Base-by-base conservation (phyloP, 1,284 basidiomycete species). In the Coniferiporia weirii region DNA sequence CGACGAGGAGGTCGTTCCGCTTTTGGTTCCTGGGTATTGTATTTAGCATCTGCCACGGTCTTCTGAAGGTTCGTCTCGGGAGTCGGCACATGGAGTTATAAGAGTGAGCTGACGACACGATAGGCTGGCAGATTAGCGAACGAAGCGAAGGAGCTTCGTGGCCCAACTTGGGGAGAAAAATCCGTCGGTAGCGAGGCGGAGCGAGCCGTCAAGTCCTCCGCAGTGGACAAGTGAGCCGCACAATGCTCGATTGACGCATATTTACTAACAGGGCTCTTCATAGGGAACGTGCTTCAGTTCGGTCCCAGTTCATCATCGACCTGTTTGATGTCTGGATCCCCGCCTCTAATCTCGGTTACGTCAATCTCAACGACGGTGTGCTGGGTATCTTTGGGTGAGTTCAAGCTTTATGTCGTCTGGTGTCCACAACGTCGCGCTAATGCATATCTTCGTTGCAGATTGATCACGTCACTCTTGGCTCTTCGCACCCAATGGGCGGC, bases 21-120 rank as follows among this genome's bases (percentile, higher is more conserved):
- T 91, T 95, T 74, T 99, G 96, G 96, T 77, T 98, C 47, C 79
- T 86, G 9, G 97, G 95, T 2, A 93, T 98, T 64, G 63, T 87
- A 35, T 84, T 92, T 67, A 93, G 89, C 67, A 78, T 95, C 48
- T 72, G 81, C 15, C 80, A 88, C 66, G 80, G 83, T 40, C 70
- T 87, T 45, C 68, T 90, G 68, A 91, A 91, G 77, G 89, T 85
- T 60, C 49, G 71, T 59, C 47, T 8, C 22, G 32, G 19, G 40
- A n/a, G 15, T 43, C 34, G 19, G 35, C 45, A 19, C 17, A 3
- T 59, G 62, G 3, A 35, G 43, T 40, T 15, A 15, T 40, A 15
- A 10, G 3, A 4, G 43, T 15, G 43, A 3, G 35, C 22, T 27
- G n/a, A 44, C 20, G 35, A 19, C 8, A 20, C 27, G 47, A 5